Evolutionary conservation across 2,329 filamentous ascomycete genomes (phyloP), one percentile per base, ranked within the genome.

Genomic region (Camillea tinctor): DNA sequence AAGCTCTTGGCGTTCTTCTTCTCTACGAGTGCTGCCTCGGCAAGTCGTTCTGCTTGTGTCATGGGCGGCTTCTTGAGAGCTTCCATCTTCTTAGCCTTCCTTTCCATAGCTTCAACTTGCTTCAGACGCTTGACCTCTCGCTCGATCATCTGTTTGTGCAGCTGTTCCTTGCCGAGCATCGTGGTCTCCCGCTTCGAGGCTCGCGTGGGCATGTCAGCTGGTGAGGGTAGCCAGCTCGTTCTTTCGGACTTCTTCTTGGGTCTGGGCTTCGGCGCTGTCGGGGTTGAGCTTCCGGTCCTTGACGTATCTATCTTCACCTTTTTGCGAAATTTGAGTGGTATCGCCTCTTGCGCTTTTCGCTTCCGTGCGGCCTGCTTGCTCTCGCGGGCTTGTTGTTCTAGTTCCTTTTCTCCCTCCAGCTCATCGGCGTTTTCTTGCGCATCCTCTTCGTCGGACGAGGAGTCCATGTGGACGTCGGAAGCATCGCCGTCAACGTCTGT

Each of bases 1-100:
- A 97, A 78, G 75, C 90, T 98, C 81, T 92, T 96, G 67, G 89
- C 85, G 75, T 99, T 97, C 69, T 88, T 83, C 75, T 90, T 89
- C 76, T 98, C 95, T 6, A 96, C 88, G 56, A 88, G 79, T 19
- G 89, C 91, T 1, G 93, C 93, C 75, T 96, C 92, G 24, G 86
- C 88, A 24, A 97, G 81, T 44, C 93, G 85, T 73, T 98, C 89
- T 51, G 86, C 92, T 75, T 97, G 94, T 5, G 93, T 96, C 86
- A 96, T 87, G 24, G 89, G 84, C 60, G 89, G 90, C 57, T 91
- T 91, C 75, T 92, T 92, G 64, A 87, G 78, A 57, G 90, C 90
- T 64, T 89, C 88, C 67, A 92, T 81, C 71, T 84, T 85, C 69
- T 90, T 90, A 50, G 88, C 82, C 70, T 86, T 87, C 63, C 84